Base-by-base conservation (phyloP, 2,329 filamentous ascomycete genomes). In the Arthroderma sp. region DNA sequence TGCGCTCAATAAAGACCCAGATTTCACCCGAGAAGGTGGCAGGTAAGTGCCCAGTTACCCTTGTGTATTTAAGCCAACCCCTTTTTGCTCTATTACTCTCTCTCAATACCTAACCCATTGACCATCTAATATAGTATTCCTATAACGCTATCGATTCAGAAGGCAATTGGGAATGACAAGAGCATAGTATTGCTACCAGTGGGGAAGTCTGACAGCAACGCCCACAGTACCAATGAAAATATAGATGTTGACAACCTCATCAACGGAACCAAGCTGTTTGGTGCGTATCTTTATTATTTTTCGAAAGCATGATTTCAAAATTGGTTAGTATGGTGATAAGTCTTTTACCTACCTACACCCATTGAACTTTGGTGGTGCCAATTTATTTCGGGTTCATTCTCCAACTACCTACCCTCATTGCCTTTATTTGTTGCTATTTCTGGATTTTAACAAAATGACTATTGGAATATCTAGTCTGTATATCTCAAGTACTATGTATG, bases 201-300 rank as follows among this genome's bases (percentile, higher is more conserved):
- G 91, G 91, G 91, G 38, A 94, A 85, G 71, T 93, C 85, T 37
- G 98, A 89, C 1, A 91, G 96, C 63, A 88, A 85, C 36, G 91
- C 91, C 5, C 91, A 98, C 69, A 94, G 86, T 32, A 93, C 95
- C 68, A 98, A 98, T 65, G 91, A 96, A 77, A 95, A 94, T 75
- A 73, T 98, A 47, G 91, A 98, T 66, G 87, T 84, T 75, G 79
- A 77, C 61, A 98, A 98, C 69, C 98, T 96, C 65, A 94, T 98
- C 58, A 87, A 98, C 72, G 91, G 91, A 40, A 95, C 85, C 57
- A 98, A 98, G 77, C 69, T 98, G 51, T 69, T 98, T 47, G 91
- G 91, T 40, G 85, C 89, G 3, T 98, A 98, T 64, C 69, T 98
- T 60, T 89, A 96, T 69, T 95, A 95, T 56, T 86, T 94, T 53